Conservation (phyloP, 805 yeast genomes). For the Cyberlindnera euphorbiiphila region DNA sequence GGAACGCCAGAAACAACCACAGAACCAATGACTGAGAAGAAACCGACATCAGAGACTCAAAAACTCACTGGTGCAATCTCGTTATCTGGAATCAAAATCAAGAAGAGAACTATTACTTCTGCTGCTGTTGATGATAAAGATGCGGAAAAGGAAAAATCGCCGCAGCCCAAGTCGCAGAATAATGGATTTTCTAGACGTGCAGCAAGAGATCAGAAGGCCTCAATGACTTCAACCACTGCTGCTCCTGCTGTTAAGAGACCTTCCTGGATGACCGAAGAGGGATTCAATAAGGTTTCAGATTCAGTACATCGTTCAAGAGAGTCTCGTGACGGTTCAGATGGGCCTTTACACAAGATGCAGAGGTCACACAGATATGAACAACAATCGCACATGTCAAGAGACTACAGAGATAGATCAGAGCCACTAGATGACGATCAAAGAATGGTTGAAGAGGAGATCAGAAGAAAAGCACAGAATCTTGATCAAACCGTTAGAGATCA, state of each 20-base stretch:
- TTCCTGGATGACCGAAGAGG: conserved; percentile 8
- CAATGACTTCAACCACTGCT: not conserved
- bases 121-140: too few species aligned
- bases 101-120: conserved; percentile 16
- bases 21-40: conserved; percentile 1
- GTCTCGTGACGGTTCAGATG: conserved; percentile 7
- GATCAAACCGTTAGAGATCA: conserved; percentile 75
- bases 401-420: conserved; percentile 6
- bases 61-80: not conserved
- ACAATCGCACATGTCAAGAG: conserved; percentile 1
- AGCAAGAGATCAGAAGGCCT: conserved; percentile 2
- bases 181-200: conserved; percentile 12
- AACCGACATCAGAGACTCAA: not conserved
- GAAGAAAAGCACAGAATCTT: conserved; percentile 22
- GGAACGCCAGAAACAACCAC: not conserved
- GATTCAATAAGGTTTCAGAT: not conserved
- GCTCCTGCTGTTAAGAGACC: conserved; percentile 2
- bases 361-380: conserved; percentile 19
- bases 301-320: too few species aligned
- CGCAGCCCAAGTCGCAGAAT: conserved; percentile 3
- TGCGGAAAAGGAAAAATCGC: not conserved
- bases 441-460: conserved; percentile 8
- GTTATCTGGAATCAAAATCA: conserved; percentile 10
- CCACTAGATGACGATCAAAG: conserved; percentile 2
- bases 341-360: conserved; percentile 12